These are phyloP conservation scores for Cutaneotrichosporon arboriforme DNA, from an alignment of 1,284 basidiomycete genomes.

Conservation along the genomic window DNA sequence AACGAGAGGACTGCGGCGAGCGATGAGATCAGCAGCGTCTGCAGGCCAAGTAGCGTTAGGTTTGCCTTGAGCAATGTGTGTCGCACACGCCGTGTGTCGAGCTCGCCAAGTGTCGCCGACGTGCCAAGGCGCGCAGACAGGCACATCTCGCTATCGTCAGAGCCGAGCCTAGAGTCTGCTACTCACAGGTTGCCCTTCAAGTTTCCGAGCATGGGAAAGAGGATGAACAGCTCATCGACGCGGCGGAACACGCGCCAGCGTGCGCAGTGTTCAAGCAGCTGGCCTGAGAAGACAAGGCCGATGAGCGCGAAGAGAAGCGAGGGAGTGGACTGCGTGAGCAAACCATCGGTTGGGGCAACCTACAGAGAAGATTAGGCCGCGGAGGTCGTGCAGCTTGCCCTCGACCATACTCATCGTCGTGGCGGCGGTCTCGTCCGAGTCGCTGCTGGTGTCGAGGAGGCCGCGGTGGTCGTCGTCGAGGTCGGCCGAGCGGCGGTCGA, in stretches of 20 bases:
- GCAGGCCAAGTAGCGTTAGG: slow-evolving; percentile 81
- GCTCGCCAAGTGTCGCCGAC: slow-evolving; percentile 69
- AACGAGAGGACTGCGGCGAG: slow-evolving; percentile 77
- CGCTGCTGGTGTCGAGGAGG: too few relatives aligned
- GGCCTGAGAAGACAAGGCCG: slow-evolving; percentile 73
- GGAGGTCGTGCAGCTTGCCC: slow-evolving; percentile 27
- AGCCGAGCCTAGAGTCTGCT: too few relatives aligned
- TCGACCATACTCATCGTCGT: slow-evolving; percentile 10
- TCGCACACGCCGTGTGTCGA: slow-evolving; percentile 66
- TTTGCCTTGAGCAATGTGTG: slow-evolving; percentile 73
- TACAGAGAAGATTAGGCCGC: slow-evolving; percentile 35
- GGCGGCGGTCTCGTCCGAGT: too few relatives aligned
- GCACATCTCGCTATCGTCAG: slow-evolving; percentile 48
- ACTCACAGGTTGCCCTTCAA: slow-evolving; percentile 96
- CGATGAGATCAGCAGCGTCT: slow-evolving; percentile 83
- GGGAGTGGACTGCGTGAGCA: slow-evolving; percentile 45
- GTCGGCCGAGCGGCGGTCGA: background rate
- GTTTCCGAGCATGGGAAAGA: slow-evolving; percentile 89
- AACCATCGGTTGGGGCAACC: slow-evolving; percentile 7
- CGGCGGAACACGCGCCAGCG: slow-evolving; percentile 84
- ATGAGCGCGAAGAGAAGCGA: slow-evolving; percentile 49
- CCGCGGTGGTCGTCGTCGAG: too few relatives aligned
- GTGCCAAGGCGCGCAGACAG: slow-evolving; percentile 43
- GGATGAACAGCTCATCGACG: slow-evolving; percentile 92
- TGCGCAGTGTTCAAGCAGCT: slow-evolving; percentile 77